Percentiles rank a stretch among this genome's conserved stretches.
Evolutionary conservation across 108 stramenopile genomes (phyloP).

Genomic region (Nitzschia sp.): DNA sequence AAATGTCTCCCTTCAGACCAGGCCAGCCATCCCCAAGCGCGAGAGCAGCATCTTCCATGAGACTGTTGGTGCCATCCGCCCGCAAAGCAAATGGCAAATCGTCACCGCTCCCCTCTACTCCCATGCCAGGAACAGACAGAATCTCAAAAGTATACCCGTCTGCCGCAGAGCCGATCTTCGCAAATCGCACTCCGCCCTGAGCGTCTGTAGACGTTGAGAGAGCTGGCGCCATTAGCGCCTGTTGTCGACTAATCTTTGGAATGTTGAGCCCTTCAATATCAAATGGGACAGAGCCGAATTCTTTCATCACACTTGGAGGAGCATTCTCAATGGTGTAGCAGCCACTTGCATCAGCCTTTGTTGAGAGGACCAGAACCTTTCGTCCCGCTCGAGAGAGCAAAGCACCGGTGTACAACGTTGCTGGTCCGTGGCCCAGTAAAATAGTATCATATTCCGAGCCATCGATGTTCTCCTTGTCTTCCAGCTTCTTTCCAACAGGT

Average conservation of each 20-base stretch:
- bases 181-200: slow-evolving; percentile 87
- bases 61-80: slow-evolving; percentile 39
- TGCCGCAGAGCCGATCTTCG: slow-evolving; percentile 60
- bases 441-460: slow-evolving; percentile 70
- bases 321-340: slow-evolving; percentile 45
- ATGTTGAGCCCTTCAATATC: slow-evolving; percentile 62
- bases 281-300: slow-evolving; percentile 62
- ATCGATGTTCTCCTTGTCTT: slow-evolving; percentile 48
- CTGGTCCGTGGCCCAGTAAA: slow-evolving; percentile 76
- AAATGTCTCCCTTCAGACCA: slow-evolving; percentile 49
- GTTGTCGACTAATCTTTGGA: slow-evolving; percentile 53
- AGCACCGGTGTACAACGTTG: slow-evolving; percentile 68
- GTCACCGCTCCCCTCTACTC: slow-evolving; percentile 35
- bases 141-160: slow-evolving; percentile 84
- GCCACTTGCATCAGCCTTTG: slow-evolving; percentile 72
- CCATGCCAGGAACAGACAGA: slow-evolving; percentile 81
- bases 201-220: slow-evolving; percentile 62
- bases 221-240: slow-evolving; percentile 76
- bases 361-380: slow-evolving; percentile 64
- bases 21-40: slow-evolving; percentile 80
- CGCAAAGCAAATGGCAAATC: slow-evolving; percentile 61
- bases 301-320: slow-evolving; percentile 7
- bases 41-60: slow-evolving; percentile 71
- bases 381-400: slow-evolving; percentile 81
- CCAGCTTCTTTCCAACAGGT: slow-evolving; percentile 63